Percentiles rank a stretch among this genome's conserved stretches.
Conservation (phyloP, 2,329 filamentous ascomycete species). For the Neurospora sp. region DNA sequence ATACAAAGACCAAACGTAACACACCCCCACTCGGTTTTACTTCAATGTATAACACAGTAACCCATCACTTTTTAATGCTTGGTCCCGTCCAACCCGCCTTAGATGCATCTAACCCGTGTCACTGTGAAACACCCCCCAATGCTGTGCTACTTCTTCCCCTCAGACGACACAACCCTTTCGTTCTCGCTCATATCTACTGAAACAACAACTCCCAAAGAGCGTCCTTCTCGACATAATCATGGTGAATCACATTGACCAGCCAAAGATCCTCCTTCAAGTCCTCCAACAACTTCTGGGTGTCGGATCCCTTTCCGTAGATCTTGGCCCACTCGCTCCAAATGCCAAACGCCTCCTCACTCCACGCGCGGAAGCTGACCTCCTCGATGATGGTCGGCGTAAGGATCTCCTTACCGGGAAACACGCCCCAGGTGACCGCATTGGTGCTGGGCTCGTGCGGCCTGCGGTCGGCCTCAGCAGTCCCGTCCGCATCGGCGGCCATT, state of each 20-base stretch:
- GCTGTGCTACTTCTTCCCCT: neutral
- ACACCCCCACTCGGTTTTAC: neutral
- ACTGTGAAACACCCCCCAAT: neutral
- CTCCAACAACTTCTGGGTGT: conserved; percentile 62
- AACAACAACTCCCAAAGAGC: conserved; percentile 62
- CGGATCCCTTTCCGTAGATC: conserved; percentile 68
- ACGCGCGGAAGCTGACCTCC: conserved; percentile 84
- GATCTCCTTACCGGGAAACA: conserved; percentile 92
- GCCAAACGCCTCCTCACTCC: conserved; percentile 90
- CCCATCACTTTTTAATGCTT: neutral
- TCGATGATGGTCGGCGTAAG: conserved; percentile 95
- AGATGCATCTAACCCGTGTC: neutral
- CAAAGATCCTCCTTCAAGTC: conserved; percentile 60
- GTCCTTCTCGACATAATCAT: conserved; percentile 61
- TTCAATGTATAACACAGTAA: neutral
- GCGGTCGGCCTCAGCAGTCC: conserved; percentile 12
- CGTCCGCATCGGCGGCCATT: conserved; percentile 6
- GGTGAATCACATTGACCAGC: conserved; percentile 86
- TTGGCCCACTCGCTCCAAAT: conserved; percentile 93
- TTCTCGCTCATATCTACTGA: conserved; percentile 12
- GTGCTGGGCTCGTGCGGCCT: conserved; percentile 42
- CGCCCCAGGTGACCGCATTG: conserved; percentile 95
- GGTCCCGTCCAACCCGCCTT: neutral
- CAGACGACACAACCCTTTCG: neutral
- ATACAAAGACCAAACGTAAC: neutral